Conservation (phyloP, 164 flowering plant species). For the Umbellularia californica region DNA sequence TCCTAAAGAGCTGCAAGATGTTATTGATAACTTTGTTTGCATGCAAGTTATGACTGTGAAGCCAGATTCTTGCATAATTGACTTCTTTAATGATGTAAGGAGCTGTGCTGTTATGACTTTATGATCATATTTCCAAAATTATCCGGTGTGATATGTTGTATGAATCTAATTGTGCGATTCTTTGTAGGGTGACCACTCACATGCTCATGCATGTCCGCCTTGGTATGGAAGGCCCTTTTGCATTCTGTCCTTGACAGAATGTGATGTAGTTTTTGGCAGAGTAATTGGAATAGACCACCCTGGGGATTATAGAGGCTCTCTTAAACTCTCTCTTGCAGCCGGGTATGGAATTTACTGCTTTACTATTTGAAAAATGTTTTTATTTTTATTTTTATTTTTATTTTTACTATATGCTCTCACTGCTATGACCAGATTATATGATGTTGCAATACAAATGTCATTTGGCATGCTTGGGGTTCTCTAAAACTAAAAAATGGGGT, state of each 20-base stretch:
- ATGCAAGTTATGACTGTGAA: slow-evolving; percentile 44
- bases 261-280: slow-evolving; percentile 79
- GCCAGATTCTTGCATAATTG: slow-evolving; percentile 71
- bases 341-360: slow-evolving; percentile 45
- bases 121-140: background rate
- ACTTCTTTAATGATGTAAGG: slow-evolving; percentile 65
- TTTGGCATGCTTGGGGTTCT: too few relatives aligned
- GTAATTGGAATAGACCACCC: slow-evolving; percentile 51
- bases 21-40: slow-evolving; percentile 49
- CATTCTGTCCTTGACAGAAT: slow-evolving; percentile 63
- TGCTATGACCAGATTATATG: background rate
- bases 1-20: slow-evolving; percentile 61
- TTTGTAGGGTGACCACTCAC: slow-evolving; percentile 82
- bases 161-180: background rate
- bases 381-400: too few relatives aligned
- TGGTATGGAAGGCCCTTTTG: slow-evolving; percentile 78
- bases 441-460: too few relatives aligned
- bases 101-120: background rate
- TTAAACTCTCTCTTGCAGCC: slow-evolving; percentile 62
- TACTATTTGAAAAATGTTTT: background rate
- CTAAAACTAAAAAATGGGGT: too few relatives aligned
- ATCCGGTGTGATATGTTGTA: background rate
- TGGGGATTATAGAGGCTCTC: slow-evolving; percentile 72
- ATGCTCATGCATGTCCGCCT: slow-evolving; percentile 57
- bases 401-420: background rate